Evolutionary conservation across 768 basidiomycete species (phyloP), one percentile per base, ranked within the genome.

Genomic region (Suillus subaureus): DNA sequence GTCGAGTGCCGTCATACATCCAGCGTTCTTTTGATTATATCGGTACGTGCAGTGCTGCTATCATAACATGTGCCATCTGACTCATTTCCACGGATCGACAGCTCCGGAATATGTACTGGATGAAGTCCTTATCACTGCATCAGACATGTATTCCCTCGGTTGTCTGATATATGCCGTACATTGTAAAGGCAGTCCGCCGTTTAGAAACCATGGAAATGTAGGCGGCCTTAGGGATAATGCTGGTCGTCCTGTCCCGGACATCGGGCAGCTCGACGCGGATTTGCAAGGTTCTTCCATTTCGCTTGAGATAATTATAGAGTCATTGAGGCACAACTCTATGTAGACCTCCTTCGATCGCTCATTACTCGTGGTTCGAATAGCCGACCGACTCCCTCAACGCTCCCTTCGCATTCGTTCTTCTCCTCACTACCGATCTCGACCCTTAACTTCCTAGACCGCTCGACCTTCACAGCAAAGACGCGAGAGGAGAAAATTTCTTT

Each of bases 11-110:
- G 0, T 75, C 87, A 18, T 92, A 93, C 70, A 85, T 93, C 6
- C 96, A 99, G 77, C 88, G 94, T 55, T 93, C 94, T 37, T 94
- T 96, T 70, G 96, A 99, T 76, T 99, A 95, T 73, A 92, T 97
- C 77, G 95, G 94, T 94, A 75, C 47, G 18, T 26, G 42, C 54
- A 56, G 47, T 5, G 39, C 26, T 42, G 12, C 18, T 13, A 60
- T 60, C 39, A 60, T 18, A 28, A 6, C 26, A 42, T 40, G 40
- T 43, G 18, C 47, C 47, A 49, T 21, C 23, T 60, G 18, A 60
- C 39, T 12, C 5, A 21, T 39, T 58, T 40, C 58, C 40, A 21
- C 39, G 58, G 26, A 60, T 11, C 51, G 12, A 45, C 69, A 96
- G 96, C 95, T 1, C 96, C 97, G 0, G 97, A 99, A 78, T 98